Base-by-base conservation (phyloP, 768 basidiomycete genomes). In the Agrocybe pediades region DNA sequence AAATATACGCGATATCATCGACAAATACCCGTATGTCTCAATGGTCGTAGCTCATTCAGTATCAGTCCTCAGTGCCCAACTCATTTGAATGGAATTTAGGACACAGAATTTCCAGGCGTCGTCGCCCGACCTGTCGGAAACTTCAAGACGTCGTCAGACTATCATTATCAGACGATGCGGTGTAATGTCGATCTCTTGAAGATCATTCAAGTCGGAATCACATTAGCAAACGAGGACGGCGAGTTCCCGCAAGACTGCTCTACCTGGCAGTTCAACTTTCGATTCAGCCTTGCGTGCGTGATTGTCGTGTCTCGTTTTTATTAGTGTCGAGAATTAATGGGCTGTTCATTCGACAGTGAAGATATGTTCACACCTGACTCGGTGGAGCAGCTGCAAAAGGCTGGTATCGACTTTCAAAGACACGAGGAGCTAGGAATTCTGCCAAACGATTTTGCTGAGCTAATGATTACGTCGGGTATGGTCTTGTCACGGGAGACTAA, bases 241-340 rank as follows among this genome's bases (percentile, higher is more conserved):
- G 88, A 95, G 65, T 86, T 87, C 53, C 93, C 95, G 9, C 86
- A 86, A 61, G 95, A 96, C 49, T 83, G 88, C 29, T 90, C 90
- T 25, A 97, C 95, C 49, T 99, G 97, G 97, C 97, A 99, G 71
- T 99, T 99, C 76, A 99, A 99, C 71, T 98, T 99, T 77, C 84
- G 82, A 66, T 99, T 98, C 71, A 91, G 84, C 70, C 74, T 95
- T 57, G 83, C 83, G 96, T 71, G 57, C 48, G 69, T 67, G 26
- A 9, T 49, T 11, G 6, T 21, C n/a, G 17, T 25, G 30, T 49
- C 41, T 49, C 26, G 13, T 17, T 42, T 9, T n/a, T 41, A n/a
- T 45, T 20, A 46, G 39, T 23, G 23, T 24, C 13, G 43, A 29
- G 41, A 52, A 24, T 42, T 30, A 46, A 44, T 48, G 43, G 20